Conservation (phyloP, 441 rosid species). For the Erodium trifolium region DNA sequence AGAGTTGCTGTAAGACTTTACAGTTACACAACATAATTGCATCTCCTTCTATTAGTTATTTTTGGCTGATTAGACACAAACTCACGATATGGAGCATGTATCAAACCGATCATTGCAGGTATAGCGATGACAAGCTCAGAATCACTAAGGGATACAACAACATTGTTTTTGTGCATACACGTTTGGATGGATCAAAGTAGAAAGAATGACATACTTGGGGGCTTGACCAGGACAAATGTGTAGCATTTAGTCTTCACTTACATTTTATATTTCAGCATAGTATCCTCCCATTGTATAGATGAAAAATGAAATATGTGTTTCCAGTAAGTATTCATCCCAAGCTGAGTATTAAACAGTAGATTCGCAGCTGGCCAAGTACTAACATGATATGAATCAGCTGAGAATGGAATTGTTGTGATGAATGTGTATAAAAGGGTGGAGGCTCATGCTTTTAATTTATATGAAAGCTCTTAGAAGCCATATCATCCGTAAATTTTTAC, state of each 20-base stretch:
- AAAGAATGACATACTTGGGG: not conserved
- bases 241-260: not conserved
- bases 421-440: not conserved
- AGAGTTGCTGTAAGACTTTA: conserved; percentile 55
- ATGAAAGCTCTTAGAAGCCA: not conserved
- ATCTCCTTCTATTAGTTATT: not conserved
- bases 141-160: conserved; percentile 59
- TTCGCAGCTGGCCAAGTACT: no score
- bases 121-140: conserved; percentile 64
- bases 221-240: not conserved
- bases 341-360: no score
- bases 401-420: not conserved
- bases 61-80: not conserved
- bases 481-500: no score
- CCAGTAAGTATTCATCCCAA: no score
- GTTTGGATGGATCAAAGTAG: conserved; percentile 23
- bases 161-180: conserved; percentile 59
- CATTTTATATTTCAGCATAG: not conserved
- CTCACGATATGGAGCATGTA: not conserved
- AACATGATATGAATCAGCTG: no score
- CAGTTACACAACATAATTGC: not conserved
- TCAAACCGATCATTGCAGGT: conserved; percentile 33
- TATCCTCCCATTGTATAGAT: no score
- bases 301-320: no score
- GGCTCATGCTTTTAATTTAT: not conserved